phyloP scores from a whole-genome alignment of 208 protist species.

The Willaertia magna region DNA sequence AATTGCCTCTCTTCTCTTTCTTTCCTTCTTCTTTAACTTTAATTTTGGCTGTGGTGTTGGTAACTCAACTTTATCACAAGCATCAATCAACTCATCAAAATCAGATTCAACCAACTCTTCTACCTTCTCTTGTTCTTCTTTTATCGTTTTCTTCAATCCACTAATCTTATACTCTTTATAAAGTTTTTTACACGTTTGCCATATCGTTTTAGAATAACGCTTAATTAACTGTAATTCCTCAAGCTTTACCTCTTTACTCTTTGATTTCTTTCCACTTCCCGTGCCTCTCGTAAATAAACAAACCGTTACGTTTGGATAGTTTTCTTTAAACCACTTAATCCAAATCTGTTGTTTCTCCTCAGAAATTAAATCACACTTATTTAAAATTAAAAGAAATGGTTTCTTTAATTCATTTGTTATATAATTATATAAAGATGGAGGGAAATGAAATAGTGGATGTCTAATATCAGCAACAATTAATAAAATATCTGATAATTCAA shows the following conservation, averaged over 20 bases:
- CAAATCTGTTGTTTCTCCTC: constrained; percentile 42
- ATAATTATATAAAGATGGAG: constrained; percentile 71
- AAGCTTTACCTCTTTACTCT: background rate
- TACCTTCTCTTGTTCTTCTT: background rate
- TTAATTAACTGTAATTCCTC: constrained; percentile 35
- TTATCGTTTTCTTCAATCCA: background rate
- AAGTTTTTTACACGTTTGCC: background rate
- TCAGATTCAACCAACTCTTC: background rate
- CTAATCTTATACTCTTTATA: background rate
- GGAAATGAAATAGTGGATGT: constrained; percentile 82
- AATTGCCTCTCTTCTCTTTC: constrained; percentile 10
- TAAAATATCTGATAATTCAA: constrained; percentile 83
- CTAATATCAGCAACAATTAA: constrained; percentile 81
- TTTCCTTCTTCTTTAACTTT: constrained; percentile 17
- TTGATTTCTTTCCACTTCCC: background rate
- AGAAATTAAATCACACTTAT: constrained; percentile 80
- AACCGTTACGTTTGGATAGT: constrained; percentile 48
- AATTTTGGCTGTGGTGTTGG: constrained; percentile 4
- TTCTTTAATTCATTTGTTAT: constrained; percentile 58
- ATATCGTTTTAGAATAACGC: background rate
- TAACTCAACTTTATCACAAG: constrained; percentile 9
- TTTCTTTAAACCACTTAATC: constrained; percentile 47
- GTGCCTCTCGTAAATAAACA: constrained; percentile 58
- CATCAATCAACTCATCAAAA: background rate
- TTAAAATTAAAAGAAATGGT: constrained; percentile 79